Evolutionary conservation across 140 eudicot genomes (phyloP), one percentile per base, ranked within the genome.

Genomic region (Cichorium intybus): DNA sequence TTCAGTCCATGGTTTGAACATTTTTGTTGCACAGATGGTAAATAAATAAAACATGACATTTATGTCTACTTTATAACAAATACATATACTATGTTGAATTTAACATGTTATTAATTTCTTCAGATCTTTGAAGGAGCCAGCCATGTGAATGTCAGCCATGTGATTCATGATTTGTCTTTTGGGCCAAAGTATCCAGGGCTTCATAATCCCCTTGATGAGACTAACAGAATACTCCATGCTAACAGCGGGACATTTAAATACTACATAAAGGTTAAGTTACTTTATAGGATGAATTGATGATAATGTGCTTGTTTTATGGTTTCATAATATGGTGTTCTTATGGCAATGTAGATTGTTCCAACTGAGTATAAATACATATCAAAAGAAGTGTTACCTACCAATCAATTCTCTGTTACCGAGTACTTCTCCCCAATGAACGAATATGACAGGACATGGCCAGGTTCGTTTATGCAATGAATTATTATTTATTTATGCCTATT

Each of bases 181-280:
- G 99, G 99, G 58, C 99, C 97, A 24, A 78, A 86, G 68, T 94
- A 86, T 75, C 99, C 99, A 20, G 99, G 99, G 21, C 79, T 86
- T 33, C 97, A 94, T 71, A 94, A 94, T 68, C 99, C 99, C 45
- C 97, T 94, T 54, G 99, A 94, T 69, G 88, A 77, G 15, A 94
- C 97, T 16, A 10, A 45, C 10, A 75, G 99, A 43, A 84, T 86
- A 64, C 74, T 89, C 65, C 97, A 69, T 58, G 90, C 72, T 50
- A 62, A 91, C 20, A 94, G 97, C 47, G 97, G 99, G 50, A 94
- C 95, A 48, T 94, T 94, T 79, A 89, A 94, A 75, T 94, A 94
- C 63, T 94, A 94, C 88, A 94, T 94, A 68, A 94, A 94, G 99
- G 97, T 94, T 72, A 33, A 82, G 46, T 47, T 60, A 37, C 59